Percentiles rank a stretch among this genome's conserved stretches.
These are phyloP conservation scores for Croton setiger DNA, from an alignment of 441 rosid genomes.

Conservation along the genomic window DNA sequence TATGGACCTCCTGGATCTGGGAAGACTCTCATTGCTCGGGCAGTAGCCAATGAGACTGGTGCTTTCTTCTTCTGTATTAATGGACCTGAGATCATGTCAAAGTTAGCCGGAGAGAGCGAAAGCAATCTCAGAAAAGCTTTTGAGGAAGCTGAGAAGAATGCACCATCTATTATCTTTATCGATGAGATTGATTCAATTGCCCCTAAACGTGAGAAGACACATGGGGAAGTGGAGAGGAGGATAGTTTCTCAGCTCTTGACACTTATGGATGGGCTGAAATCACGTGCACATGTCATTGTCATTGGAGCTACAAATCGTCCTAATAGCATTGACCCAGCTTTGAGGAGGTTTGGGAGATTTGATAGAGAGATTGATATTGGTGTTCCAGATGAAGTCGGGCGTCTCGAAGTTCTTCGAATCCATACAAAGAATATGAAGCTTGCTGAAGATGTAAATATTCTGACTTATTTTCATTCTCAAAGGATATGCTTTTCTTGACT, in stretches of 20 bases:
- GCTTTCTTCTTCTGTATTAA: constrained; percentile 71
- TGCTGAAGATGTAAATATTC: constrained; percentile 45
- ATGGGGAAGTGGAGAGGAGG: constrained; percentile 72
- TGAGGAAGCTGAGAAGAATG: constrained; percentile 79
- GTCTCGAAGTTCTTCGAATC: constrained; percentile 53
- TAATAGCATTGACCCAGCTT: constrained; percentile 52
- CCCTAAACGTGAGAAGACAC: constrained; percentile 67
- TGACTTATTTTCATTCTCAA: not conserved
- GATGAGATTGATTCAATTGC: constrained; percentile 77
- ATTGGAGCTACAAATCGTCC: constrained; percentile 58
- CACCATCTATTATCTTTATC: constrained; percentile 69
- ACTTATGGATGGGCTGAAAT: constrained; percentile 57
- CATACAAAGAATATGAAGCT: constrained; percentile 65
- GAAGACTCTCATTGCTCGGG: constrained; percentile 65
- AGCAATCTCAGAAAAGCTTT: constrained; percentile 77
- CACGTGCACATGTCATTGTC: constrained; percentile 56
- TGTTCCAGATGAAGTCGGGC: constrained; percentile 68
- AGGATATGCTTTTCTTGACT: not conserved
- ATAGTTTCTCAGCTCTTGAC: constrained; percentile 72
- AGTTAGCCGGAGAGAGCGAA: constrained; percentile 79
- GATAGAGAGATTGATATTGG: constrained; percentile 69
- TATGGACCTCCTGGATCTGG: constrained; percentile 79
- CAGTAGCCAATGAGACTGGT: constrained; percentile 78
- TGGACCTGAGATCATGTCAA: constrained; percentile 78
- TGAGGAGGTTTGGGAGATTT: constrained; percentile 59